phyloP scores from a whole-genome alignment of 805 yeast species.

The Grigorovia yakushimaensis region DNA sequence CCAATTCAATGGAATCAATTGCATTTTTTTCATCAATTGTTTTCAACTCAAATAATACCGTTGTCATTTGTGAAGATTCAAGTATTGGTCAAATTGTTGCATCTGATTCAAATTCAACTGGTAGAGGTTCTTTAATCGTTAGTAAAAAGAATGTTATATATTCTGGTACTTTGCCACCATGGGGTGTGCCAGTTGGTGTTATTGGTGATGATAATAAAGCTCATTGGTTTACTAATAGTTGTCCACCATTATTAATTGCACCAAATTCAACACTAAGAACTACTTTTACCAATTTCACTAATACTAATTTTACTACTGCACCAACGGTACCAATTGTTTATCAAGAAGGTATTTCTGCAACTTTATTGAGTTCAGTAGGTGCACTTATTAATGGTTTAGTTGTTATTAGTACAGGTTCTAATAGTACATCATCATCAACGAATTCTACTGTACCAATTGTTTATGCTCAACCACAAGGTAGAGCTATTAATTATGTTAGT shows the following conservation, averaged over 20 bases:
- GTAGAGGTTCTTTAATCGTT: conserved; percentile 21
- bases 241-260: conserved; percentile 13
- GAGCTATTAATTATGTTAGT: conserved; percentile 10
- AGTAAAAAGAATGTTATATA: conserved; percentile 17
- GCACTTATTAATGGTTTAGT: conserved; percentile 18
- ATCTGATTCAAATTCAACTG: conserved; percentile 8
- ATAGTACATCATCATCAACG: conserved; percentile 8
- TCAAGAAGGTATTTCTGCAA: conserved; percentile 17
- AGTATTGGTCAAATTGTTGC: conserved; percentile 16
- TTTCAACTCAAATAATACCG: conserved; percentile 15
- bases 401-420: conserved; percentile 14
- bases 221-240: conserved; percentile 19
- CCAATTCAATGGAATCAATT: conserved; percentile 18
- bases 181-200: conserved; percentile 23
- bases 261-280: conserved; percentile 16
- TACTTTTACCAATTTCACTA: conserved; percentile 17
- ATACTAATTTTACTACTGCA: conserved; percentile 4
- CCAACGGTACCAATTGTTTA: conserved; percentile 22
- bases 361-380: conserved; percentile 11
- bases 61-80: conserved; percentile 15
- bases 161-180: conserved; percentile 22
- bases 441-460: conserved; percentile 1
- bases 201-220: conserved; percentile 8
- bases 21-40: conserved; percentile 20
- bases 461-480: conserved; percentile 3